Base-by-base conservation (phyloP, 1,284 basidiomycete species). In the Puccinia polysora region DNA sequence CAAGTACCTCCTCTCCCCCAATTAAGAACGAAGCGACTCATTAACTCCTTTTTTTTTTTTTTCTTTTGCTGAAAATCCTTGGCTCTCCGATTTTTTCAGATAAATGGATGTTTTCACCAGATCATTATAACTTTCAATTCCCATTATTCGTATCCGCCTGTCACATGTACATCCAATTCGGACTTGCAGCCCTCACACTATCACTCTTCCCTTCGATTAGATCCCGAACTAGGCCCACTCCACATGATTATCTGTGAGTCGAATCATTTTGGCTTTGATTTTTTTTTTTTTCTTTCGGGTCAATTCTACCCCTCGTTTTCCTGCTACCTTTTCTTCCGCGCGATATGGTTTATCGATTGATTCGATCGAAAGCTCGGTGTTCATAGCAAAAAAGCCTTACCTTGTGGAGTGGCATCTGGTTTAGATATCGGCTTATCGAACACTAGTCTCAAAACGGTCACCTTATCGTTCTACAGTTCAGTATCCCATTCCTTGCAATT, bases 391-490 rank as follows among this genome's bases (percentile, higher is more conserved):
- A 95, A 91, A 77, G 90, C 87, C 25, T 81, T 89, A 7, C 95
- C 96, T 0, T 91, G 92, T 38, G 94, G 89, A 6, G 80, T 91
- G 50, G 85, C 92, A 0, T 97, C 95, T 0, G 87, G 89, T 45
- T 83, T 95, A 52, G 95, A 98, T 79, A 94, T 98, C 72, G 95
- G 96, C 12, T 82, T 97, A 34, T 96, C 92, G 18, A 98, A 98
- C 79, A 83, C 95, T 34, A 93, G 90, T 67, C 83, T 98, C 52
- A 92, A 92, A 79, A 88, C 86, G 4, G 96, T 98, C 77, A 93
- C 94, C 0, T 83, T 98, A 62, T 93, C 91, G 1, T 93, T 98
- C 76, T 98, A 97, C 82, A 98, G 93, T 95, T 80, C 77, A 56
- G 90, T n/a, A n/a, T n/a, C n/a, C n/a, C n/a, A n/a, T 78, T 50